Percentiles rank a stretch among this genome's conserved stretches.
Conservation (phyloP, 1,284 basidiomycete genomes). For the Marasmius oreades region DNA sequence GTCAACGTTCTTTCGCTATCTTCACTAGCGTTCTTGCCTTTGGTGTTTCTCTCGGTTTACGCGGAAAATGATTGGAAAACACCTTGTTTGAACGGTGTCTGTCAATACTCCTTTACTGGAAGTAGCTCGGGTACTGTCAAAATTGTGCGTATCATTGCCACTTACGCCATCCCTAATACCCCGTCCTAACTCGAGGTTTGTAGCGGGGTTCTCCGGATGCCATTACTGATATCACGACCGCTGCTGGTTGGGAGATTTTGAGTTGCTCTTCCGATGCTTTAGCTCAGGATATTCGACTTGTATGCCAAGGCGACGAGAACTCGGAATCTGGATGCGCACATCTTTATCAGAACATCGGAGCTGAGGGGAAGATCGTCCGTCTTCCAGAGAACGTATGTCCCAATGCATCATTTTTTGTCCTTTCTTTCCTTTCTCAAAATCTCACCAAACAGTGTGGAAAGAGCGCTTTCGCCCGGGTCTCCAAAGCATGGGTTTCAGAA, state of each 20-base stretch:
- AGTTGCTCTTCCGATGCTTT: conserved; percentile 15
- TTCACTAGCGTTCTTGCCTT: neutral
- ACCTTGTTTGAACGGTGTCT: conserved; percentile 20
- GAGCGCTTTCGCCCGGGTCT: conserved; percentile 38
- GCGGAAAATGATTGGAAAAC: conserved; percentile 20
- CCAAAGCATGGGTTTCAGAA: conserved; percentile 26
- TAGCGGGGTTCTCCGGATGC: conserved; percentile 19
- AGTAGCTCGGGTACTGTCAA: conserved; percentile 16
- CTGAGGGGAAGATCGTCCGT: conserved; percentile 20
- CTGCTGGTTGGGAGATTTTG: conserved; percentile 20
- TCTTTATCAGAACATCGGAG: conserved; percentile 13
- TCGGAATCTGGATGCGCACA: conserved; percentile 13
- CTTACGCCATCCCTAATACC: neutral
- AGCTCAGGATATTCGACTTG: conserved; percentile 19
- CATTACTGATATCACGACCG: conserved; percentile 20
- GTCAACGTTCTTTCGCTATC: neutral
- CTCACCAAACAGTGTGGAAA: conserved; percentile 34
- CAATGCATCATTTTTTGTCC: conserved; percentile 1
- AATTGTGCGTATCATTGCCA: conserved; percentile 16
- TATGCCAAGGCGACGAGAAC: conserved; percentile 12
- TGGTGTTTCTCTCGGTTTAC: neutral
- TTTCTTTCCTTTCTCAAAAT: neutral
- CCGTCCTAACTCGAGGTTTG: neutral
- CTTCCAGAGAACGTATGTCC: conserved; percentile 19
- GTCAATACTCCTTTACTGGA: conserved; percentile 18